Evolutionary conservation across 2,329 filamentous ascomycete species (phyloP).

Genomic region (Fusarium sp.): DNA sequence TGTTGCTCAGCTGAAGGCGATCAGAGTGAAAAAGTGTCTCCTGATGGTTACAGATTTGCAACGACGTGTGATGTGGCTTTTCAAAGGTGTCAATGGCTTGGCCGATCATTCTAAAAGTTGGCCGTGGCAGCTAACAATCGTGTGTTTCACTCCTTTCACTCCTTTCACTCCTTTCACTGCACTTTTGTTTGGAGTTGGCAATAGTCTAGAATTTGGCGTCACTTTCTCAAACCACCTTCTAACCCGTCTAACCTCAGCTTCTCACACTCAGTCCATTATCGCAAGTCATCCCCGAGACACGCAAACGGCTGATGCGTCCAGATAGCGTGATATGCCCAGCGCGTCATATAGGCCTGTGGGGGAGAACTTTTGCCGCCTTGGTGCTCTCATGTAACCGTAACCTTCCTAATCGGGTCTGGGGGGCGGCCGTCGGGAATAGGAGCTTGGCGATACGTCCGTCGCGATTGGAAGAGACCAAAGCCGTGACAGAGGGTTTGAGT

Average conservation of each 20-base stretch:
- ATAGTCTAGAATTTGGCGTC: background rate
- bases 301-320: background rate
- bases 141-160: background rate
- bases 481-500: background rate
- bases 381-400: slow-evolving; percentile 29
- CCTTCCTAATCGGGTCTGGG: slow-evolving; percentile 28
- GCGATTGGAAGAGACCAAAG: background rate
- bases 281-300: background rate
- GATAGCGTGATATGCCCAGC: background rate
- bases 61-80: background rate
- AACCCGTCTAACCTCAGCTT: too few species aligned
- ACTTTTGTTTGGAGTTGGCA: background rate
- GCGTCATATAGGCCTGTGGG: background rate
- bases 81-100: background rate
- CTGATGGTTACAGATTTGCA: background rate
- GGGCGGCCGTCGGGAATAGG: slow-evolving; percentile 14
- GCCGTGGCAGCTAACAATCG: background rate
- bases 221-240: background rate
- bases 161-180: background rate
- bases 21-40: background rate
- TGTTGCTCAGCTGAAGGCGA: background rate
- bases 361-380: background rate
- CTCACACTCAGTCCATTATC: background rate
- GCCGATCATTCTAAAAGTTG: background rate
- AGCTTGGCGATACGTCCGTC: background rate